Evolutionary conservation across 345 rosid genomes (phyloP), one percentile per base, ranked within the genome.

Genomic region (Syzygium grande): DNA sequence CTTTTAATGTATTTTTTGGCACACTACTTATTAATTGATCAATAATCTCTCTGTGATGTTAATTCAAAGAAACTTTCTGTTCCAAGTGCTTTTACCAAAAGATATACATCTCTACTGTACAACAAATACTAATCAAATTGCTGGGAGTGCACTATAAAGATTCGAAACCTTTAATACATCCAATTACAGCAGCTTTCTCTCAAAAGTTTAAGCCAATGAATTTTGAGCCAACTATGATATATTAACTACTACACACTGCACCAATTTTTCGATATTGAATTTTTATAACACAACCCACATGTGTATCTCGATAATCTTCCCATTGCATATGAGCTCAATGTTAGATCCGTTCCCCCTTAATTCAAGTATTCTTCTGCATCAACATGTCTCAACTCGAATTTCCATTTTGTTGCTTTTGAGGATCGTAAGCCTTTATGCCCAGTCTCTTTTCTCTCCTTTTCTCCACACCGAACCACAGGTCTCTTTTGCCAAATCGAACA

Each of bases 181-280:
- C 29, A 3, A 2, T 58, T 23, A 5, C 2, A 38, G 8, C 43
- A 73, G 9, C 34, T 1, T 73, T 73, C 1, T 5, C 0, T 73
- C 2, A 19, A 73, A 38, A 38, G 2, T 19, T 73, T 73, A 21
- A 73, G 0, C 0, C 12, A 10, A 73, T 34, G 12, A 34, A 1
- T 19, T 19, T 19, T 38, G 25, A 73, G 27, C 5, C 3, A 19
- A 38, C 2, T 34, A 73, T 5, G 1, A 73, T 19, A 34, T 19
- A 73, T 38, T 17, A 73, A 19, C 14, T 0, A 73, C 2, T 73
- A 12, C 7, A 73, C 13, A 5, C 4, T 4, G 34, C 2, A 73
- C 1, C 5, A 5, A 38, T 9, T 38, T 73, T 38, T 19, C 11
- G 0, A 73, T 38, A 34, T 17, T 73, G 1, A 34, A 34, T 6